Evolutionary conservation across 2,329 filamentous ascomycete genomes (phyloP).

Genomic region (Colletotrichum sidae): DNA sequence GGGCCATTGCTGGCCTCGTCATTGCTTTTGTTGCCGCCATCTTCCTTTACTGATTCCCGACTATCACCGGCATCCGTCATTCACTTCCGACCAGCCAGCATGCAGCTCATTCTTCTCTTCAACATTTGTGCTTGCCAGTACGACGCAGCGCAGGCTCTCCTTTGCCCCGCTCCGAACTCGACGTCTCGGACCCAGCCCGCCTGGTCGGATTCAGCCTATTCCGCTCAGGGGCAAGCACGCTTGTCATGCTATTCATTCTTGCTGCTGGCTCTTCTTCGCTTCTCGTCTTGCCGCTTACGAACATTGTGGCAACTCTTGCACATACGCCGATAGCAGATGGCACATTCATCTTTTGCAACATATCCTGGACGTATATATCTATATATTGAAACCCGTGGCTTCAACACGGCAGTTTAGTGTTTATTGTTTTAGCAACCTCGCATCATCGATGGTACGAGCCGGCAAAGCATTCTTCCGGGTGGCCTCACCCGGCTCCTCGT

Average conservation of each 20-base stretch:
- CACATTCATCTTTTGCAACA: slow-evolving; percentile 23
- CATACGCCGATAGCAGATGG: slow-evolving; percentile 30
- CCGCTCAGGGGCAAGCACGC: slow-evolving; percentile 20
- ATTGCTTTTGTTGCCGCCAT: slow-evolving; percentile 66
- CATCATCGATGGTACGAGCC: slow-evolving; percentile 12
- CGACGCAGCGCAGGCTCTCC: slow-evolving; percentile 25
- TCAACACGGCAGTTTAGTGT: slow-evolving; percentile 35
- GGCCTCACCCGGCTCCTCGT: slow-evolving; percentile 7
- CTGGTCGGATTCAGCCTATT: slow-evolving; percentile 16
- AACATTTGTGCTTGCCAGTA: slow-evolving; percentile 32
- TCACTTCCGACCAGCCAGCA: slow-evolving; percentile 36
- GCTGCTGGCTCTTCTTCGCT: slow-evolving; percentile 36
- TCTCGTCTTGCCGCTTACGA: slow-evolving; percentile 32
- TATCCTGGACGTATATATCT: slow-evolving; percentile 27
- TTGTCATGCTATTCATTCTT: slow-evolving; percentile 20
- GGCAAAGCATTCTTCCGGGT: slow-evolving; percentile 34
- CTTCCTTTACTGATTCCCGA: slow-evolving; percentile 54
- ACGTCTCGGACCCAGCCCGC: slow-evolving; percentile 43
- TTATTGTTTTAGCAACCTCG: slow-evolving; percentile 37
- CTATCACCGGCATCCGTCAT: slow-evolving; percentile 30
- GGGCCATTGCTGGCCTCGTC: slow-evolving; percentile 65
- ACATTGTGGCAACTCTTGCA: slow-evolving; percentile 26
- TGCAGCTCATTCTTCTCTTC: slow-evolving; percentile 32
- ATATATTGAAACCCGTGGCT: slow-evolving; percentile 10
- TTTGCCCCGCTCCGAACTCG: slow-evolving; percentile 44